These are phyloP conservation scores for Sisymbrium altissimum DNA, from an alignment of 345 rosid genomes.

Conservation along the genomic window DNA sequence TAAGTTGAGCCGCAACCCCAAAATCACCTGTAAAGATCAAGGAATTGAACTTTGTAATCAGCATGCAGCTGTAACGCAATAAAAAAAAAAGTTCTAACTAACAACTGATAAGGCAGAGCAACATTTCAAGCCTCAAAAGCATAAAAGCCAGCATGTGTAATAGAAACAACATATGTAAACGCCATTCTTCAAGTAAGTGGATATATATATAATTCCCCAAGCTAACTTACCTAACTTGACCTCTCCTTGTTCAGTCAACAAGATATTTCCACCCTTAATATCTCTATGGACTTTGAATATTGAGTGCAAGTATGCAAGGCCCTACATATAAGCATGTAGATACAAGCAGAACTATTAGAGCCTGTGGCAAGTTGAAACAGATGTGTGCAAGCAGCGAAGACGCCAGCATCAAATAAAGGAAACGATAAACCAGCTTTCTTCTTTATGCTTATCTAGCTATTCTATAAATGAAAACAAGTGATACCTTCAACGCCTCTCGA, in stretches of 20 bases:
- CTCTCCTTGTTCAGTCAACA: slow-evolving; percentile 98
- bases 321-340: slow-evolving; percentile 49
- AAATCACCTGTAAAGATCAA: slow-evolving; percentile 73
- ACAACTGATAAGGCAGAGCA: background rate
- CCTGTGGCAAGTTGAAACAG: slow-evolving; percentile 9
- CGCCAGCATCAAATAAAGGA: slow-evolving; percentile 6
- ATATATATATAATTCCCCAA: background rate
- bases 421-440: slow-evolving; percentile 14
- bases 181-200: background rate
- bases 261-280: slow-evolving; percentile 96
- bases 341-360: slow-evolving; percentile 16
- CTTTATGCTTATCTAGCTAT: slow-evolving; percentile 15
- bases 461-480: slow-evolving; percentile 11
- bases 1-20: slow-evolving; percentile 99
- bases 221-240: slow-evolving; percentile 90
- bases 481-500: slow-evolving; percentile 91
- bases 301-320: slow-evolving; percentile 94
- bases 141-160: background rate
- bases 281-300: slow-evolving; percentile 98
- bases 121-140: slow-evolving; percentile 5
- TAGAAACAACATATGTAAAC: slow-evolving; percentile 4
- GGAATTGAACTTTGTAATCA: slow-evolving; percentile 21
- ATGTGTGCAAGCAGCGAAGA: background rate
- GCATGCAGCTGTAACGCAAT: background rate
- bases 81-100: background rate